Percentiles rank a stretch among this genome's conserved stretches.
Conservation (phyloP, 2,329 filamentous ascomycete species). For the Pleoardoris graminearum region DNA sequence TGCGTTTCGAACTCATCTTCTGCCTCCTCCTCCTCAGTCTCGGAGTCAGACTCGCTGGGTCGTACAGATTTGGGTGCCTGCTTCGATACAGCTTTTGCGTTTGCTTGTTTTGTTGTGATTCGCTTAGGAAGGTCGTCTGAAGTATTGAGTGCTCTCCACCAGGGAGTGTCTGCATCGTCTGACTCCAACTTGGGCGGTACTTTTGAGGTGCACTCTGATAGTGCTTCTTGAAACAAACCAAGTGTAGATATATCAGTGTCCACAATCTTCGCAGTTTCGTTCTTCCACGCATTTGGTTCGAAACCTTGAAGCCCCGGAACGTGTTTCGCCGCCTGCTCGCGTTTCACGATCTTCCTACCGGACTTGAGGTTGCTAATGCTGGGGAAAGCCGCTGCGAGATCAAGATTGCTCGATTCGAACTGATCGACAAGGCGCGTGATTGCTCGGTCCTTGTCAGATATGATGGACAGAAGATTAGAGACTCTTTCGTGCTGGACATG, state of each 20-base stretch:
- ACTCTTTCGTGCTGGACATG: constrained; percentile 54
- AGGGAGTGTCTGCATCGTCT: constrained; percentile 16
- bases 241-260: constrained; percentile 31
- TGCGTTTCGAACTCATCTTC: constrained; percentile 45
- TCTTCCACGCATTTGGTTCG: constrained; percentile 53
- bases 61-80: constrained; percentile 8
- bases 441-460: constrained; percentile 62
- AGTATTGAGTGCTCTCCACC: constrained; percentile 29
- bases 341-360: constrained; percentile 49
- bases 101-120: constrained; percentile 16
- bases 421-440: constrained; percentile 62
- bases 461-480: constrained; percentile 52
- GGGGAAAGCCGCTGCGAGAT: constrained; percentile 62
- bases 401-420: constrained; percentile 59
- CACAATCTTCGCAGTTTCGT: constrained; percentile 29
- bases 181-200: constrained; percentile 32
- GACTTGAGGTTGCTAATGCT: constrained; percentile 53
- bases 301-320: constrained; percentile 61
- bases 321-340: constrained; percentile 57
- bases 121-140: constrained; percentile 14
- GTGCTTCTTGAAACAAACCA: constrained; percentile 40
- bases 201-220: constrained; percentile 30
- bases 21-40: constrained; percentile 35
- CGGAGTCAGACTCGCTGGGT: constrained; percentile 9
- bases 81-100: constrained; percentile 5